Evolutionary conservation across 306 rosid species (phyloP), one percentile per base, ranked within the genome.

Genomic region (Sechiopsis laciniata): DNA sequence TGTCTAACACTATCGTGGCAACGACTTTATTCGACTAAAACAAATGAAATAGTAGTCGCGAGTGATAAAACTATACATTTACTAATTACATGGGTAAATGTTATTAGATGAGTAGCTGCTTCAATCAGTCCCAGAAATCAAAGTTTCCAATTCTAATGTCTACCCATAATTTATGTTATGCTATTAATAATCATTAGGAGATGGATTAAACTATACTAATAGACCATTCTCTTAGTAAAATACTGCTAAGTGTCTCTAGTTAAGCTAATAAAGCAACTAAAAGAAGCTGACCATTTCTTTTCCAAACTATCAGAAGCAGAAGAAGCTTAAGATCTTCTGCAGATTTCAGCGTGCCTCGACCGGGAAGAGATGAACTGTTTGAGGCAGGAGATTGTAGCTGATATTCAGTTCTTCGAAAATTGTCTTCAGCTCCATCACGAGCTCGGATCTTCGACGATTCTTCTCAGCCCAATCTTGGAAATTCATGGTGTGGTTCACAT

Each of bases 401-500:
- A 94, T 89, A 60, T 83, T 59, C 15, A 94, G 85, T 74, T 89
- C 95, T 80, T 91, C 97, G 40, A 94, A 86, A 53, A 88, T 84
- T 72, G 74, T 87, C 90, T 94, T 94, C 59, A 87, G 2, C 84
- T 89, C 96, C 46, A 90, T 60, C 52, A 89, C 79, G 6, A 94
- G 82, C 69, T 84, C 97, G 1, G 85, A 78, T 83, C 94, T 86
- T 74, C 97, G 75, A 53, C 59, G 82, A 76, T 66, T 83, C 90
- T 84, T 94, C 88, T 87, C 95, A 26, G 78, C 85, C 51, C 37
- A 89, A 2, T 89, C 86, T 85, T 91, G 99, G 62, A 89, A 94
- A 77, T 87, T 89, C 88, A 94, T 89, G 8, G 97, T 94, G 88
- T 94, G 99, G 50, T 16, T 85, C 24, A 82, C 77, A 45, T 37